Evolutionary conservation across 2,329 filamentous ascomycete genomes (phyloP), one percentile per base, ranked within the genome.

Genomic region (Fusarium nygamai): DNA sequence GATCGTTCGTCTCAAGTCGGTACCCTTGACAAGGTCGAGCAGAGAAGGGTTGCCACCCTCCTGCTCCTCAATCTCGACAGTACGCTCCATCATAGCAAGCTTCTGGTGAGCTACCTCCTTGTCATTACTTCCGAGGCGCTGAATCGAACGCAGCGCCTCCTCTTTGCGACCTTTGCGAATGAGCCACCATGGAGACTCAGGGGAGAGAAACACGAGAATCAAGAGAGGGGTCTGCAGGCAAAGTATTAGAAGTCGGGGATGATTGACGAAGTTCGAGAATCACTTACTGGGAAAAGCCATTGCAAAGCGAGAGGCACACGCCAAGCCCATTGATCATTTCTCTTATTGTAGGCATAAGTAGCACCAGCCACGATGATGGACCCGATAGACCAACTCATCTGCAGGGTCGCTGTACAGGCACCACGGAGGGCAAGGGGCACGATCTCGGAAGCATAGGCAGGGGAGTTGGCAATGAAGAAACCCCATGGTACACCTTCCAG

Each of bases 381-480:
- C 13, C 89, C 89, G 70, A 91, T 88, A 8, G 88, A 86, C 89
- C 89, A 91, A 82, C 88, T 88, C 89, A 91, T 90, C 78, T 91
- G 89, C 76, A 91, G 74, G 81, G 88, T 91, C 74, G 88, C 86
- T 3, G 89, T 91, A 29, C 84, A 85, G 38, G 88, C 86, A 63
- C 86, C 89, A 79, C 89, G 83, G 44, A 91, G 82, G 74, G 83
- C 81, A 47, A 91, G 83, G 0, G 89, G 89, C 6, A 90, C 88
- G 59, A 91, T 89, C 78, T 91, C 89, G 73, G 82, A 83, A 80
- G 87, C 88, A 81, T 91, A 91, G 6, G 89, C 89, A 4, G 89
- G 89, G 11, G 89, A 85, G 79, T 90, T 90, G 74, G 89, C 88
- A 68, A 91, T 90, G 81, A 91, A 91, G 78, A 91, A 86, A 14